Evolutionary conservation across 2,329 filamentous ascomycete species (phyloP).

Genomic region (Ascosphaera pollenicola): DNA sequence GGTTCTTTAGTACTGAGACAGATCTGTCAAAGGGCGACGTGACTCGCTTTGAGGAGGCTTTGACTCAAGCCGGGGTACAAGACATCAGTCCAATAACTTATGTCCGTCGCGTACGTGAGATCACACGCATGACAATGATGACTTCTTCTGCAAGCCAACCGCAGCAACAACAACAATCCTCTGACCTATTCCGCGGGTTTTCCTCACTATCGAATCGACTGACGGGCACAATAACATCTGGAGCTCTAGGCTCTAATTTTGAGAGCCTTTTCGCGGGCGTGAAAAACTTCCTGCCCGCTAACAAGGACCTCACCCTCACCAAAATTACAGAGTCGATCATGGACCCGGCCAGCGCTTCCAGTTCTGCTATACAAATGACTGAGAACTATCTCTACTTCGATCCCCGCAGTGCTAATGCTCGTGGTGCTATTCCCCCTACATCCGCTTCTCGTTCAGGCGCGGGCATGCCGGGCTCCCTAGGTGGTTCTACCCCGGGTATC

Average conservation of each 20-base stretch:
- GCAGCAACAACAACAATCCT: constrained; percentile 33
- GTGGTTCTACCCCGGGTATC: constrained; percentile 37
- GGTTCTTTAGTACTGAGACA: constrained; percentile 84
- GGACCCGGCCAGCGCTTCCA: constrained; percentile 78
- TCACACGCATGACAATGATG: constrained; percentile 96
- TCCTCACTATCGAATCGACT: constrained; percentile 77
- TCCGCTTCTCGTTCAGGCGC: constrained; percentile 28
- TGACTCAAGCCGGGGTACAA: constrained; percentile 47
- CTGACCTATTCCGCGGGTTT: constrained; percentile 78
- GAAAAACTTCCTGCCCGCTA: constrained; percentile 92
- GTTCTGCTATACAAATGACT: constrained; percentile 84
- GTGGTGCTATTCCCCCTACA: constrained; percentile 72
- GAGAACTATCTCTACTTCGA: constrained; percentile 97
- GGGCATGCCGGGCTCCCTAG: constrained; percentile 22
- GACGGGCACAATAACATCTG: constrained; percentile 84
- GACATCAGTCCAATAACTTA: constrained; percentile 65
- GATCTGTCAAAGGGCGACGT: constrained; percentile 67
- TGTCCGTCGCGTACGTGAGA: constrained; percentile 73
- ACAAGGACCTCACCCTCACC: constrained; percentile 87
- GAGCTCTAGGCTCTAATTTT: constrained; percentile 67
- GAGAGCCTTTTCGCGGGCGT: constrained; percentile 88
- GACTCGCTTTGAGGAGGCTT: constrained; percentile 64
- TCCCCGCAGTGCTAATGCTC: constrained; percentile 74
- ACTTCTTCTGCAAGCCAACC: constrained; percentile 54
- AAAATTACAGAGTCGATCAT: constrained; percentile 98